Conservation (phyloP, 2,329 filamentous ascomycete species). For the Aspergillus sp. region DNA sequence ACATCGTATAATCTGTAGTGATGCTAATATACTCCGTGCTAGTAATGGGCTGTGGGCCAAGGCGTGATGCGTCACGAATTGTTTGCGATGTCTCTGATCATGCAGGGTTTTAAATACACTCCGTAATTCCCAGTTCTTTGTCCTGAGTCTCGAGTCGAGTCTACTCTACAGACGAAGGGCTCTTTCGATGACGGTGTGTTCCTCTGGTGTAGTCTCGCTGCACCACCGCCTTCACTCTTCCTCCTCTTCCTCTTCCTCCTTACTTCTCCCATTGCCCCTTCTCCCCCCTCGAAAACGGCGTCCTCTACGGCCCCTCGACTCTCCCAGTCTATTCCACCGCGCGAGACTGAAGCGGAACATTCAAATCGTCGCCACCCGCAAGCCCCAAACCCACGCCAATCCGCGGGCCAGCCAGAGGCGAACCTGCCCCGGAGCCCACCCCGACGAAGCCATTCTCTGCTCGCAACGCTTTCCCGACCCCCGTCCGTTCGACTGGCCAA, state of each 20-base stretch:
- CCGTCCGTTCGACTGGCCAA: constrained; percentile 50
- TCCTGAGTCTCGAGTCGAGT: no score
- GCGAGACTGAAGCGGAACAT: constrained; percentile 26
- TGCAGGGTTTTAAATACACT: no score
- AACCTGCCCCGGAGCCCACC: not conserved
- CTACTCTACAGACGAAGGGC: no score
- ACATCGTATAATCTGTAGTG: constrained; percentile 1
- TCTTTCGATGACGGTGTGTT: no score
- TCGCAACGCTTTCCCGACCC: constrained; percentile 14
- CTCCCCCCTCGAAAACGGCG: constrained; percentile 18
- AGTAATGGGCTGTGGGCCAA: no score
- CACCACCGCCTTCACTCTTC: constrained; percentile 11
- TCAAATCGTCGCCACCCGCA: constrained; percentile 6
- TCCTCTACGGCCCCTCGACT: constrained; percentile 11
- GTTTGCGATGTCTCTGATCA: no score
- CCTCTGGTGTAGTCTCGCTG: no score
- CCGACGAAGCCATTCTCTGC: constrained; percentile 6
- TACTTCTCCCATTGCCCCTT: constrained; percentile 3
- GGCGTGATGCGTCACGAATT: no score
- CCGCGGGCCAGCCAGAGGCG: constrained; percentile 1
- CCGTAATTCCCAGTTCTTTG: no score
- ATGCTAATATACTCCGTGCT: no score
- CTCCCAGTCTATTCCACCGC: constrained; percentile 25
- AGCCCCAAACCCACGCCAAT: constrained; percentile 9
- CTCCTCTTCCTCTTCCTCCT: constrained; percentile 4